Conservation (phyloP, 129 eudicot species). For the Solidago caesia region DNA sequence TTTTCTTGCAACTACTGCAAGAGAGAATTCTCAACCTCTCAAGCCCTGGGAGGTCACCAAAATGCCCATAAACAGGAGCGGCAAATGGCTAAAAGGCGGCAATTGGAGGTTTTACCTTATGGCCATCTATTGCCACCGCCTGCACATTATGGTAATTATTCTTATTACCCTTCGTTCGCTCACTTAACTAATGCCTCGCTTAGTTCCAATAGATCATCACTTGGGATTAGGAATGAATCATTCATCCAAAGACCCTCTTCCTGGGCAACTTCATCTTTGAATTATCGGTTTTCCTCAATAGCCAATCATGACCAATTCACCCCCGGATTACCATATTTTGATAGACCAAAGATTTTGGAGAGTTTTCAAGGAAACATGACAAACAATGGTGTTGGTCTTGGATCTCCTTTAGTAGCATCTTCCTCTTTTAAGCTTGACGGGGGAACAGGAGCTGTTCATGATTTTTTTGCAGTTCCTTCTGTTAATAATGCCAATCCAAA, state of each 20-base stretch:
- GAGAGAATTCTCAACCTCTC: slow-evolving; percentile 70
- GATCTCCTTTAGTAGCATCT: slow-evolving; percentile 25
- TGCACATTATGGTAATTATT: slow-evolving; percentile 29
- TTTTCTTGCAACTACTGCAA: slow-evolving; percentile 60
- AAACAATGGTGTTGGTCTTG: slow-evolving; percentile 19
- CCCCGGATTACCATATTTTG: slow-evolving; percentile 20
- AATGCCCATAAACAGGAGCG: slow-evolving; percentile 79
- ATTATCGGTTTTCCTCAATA: slow-evolving; percentile 24
- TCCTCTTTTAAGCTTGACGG: slow-evolving; percentile 23
- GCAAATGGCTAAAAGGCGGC: slow-evolving; percentile 53
- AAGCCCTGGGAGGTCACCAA: slow-evolving; percentile 78
- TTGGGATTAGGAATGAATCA: slow-evolving; percentile 38
- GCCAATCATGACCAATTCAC: slow-evolving; percentile 40
- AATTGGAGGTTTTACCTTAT: slow-evolving; percentile 44
- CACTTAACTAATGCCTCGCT: slow-evolving; percentile 27
- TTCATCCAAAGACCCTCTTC: slow-evolving; percentile 47
- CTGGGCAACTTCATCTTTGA: slow-evolving; percentile 35
- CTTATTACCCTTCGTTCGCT: slow-evolving; percentile 34
- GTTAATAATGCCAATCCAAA: slow-evolving; percentile 15
- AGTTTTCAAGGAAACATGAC: slow-evolving; percentile 27
- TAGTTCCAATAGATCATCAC: slow-evolving; percentile 30
- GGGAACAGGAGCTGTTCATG: slow-evolving; percentile 17
- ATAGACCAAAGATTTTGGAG: slow-evolving; percentile 36
- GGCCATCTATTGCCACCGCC: slow-evolving; percentile 37
- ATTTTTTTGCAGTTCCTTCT: slow-evolving; percentile 38